phyloP scores from a whole-genome alignment of 352 stramenopile genomes.

The Phytophthora chlamydospora region DNA sequence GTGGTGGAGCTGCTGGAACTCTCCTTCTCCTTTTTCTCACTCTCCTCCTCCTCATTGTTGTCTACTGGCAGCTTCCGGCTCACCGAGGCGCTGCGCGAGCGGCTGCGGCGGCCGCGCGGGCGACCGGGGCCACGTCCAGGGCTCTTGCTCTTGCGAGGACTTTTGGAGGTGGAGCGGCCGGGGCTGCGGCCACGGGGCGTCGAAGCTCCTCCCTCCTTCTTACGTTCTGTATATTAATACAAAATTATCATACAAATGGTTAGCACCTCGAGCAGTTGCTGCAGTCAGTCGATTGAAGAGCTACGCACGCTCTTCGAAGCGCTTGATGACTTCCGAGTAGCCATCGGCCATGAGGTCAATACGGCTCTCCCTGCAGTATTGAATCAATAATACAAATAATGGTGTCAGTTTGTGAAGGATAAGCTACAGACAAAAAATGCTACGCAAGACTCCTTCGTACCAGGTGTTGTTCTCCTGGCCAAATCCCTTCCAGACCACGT shows the following conservation, averaged over 20 bases:
- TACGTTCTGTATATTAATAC: conserved; percentile 44
- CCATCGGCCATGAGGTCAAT: conserved; percentile 82
- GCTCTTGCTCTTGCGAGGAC: conserved; percentile 42
- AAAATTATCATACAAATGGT: conserved; percentile 2
- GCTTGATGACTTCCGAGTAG: conserved; percentile 72
- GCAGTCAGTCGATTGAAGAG: not conserved
- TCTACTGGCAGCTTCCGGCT: conserved; percentile 36
- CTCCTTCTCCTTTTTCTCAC: conserved; percentile 12
- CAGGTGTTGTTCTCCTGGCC: conserved; percentile 87
- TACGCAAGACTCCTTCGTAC: conserved; percentile 34
- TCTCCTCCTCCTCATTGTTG: conserved; percentile 29
- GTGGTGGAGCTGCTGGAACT: conserved; percentile 14
- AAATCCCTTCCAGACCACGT: conserved; percentile 80
- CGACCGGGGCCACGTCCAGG: conserved; percentile 46
- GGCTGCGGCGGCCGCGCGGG: conserved; percentile 45
- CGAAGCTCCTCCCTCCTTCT: conserved; percentile 48
- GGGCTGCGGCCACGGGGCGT: conserved; percentile 54
- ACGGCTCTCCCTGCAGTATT: conserved; percentile 69
- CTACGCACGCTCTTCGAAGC: conserved; percentile 67
- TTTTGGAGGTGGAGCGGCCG: conserved; percentile 40
- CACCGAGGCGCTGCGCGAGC: conserved; percentile 70
- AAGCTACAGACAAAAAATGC: not conserved
- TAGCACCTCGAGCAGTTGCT: not conserved
- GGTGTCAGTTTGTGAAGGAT: not conserved
- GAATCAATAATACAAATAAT: not conserved